A percentile compares a stretch with the other conserved stretches of the same genome.
phyloP scores from a whole-genome alignment of 2,329 filamentous ascomycete genomes.

The Sphaceloma murrayae region DNA sequence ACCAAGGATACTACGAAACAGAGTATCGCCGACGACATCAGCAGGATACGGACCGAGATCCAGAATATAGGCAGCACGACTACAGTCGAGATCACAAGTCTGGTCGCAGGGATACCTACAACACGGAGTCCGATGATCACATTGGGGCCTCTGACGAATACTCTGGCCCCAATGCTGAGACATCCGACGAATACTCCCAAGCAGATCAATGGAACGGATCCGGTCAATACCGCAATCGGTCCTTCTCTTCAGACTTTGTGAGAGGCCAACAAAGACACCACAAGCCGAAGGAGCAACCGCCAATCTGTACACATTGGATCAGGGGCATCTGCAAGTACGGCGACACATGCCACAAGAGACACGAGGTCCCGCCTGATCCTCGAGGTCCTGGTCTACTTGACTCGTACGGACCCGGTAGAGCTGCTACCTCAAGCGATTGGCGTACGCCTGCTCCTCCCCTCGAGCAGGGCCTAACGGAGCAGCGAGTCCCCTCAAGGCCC shows the following conservation, averaged over 20 bases:
- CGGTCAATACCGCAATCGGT: slow-evolving; percentile 3
- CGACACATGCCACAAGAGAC: slow-evolving; percentile 23
- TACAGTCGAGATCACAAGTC: no score
- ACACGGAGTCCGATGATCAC: neutral
- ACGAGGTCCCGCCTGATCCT: slow-evolving; percentile 20
- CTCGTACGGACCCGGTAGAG: slow-evolving; percentile 18
- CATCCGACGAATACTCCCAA: slow-evolving; percentile 7
- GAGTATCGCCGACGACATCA: neutral
- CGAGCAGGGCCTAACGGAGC: slow-evolving; percentile 17
- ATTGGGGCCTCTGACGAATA: slow-evolving; percentile 10
- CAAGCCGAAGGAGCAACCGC: neutral
- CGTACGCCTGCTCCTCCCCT: slow-evolving; percentile 11
- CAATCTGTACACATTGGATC: slow-evolving; percentile 23
- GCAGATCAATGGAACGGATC: neutral
- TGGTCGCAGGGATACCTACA: slow-evolving; percentile 6
- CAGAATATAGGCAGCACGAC: no score
- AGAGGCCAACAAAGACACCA: neutral
- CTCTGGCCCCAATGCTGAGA: slow-evolving; percentile 3
- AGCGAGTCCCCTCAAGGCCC: slow-evolving; percentile 13
- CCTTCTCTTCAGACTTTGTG: no score
- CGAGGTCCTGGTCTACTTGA: slow-evolving; percentile 15
- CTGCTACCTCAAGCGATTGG: slow-evolving; percentile 7
- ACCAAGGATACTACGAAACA: neutral
- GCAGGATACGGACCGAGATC: no score
- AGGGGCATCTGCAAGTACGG: slow-evolving; percentile 28